Conservation (phyloP, 2,329 filamentous ascomycete genomes). For the Aspergillus udagawae region DNA sequence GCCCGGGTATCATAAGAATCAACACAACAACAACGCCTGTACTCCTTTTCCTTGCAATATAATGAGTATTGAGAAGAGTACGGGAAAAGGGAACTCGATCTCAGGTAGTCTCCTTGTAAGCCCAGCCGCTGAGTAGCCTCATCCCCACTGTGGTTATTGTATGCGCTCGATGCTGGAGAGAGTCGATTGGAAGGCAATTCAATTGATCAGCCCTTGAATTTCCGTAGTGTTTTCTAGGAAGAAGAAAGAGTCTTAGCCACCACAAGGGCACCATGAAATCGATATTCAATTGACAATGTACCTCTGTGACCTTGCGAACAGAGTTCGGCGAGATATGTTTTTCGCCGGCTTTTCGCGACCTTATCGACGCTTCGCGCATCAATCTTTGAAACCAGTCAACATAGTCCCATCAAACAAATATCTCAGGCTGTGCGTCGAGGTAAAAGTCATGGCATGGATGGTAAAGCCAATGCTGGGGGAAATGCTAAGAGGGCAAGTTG, state of each 20-base stretch:
- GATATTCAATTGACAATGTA: constrained; percentile 38
- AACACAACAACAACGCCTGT: constrained; percentile 4
- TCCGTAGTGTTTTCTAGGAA: constrained; percentile 59
- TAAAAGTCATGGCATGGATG: not conserved
- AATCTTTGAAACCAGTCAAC: constrained; percentile 48
- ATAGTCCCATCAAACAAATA: not conserved
- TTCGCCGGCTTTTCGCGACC: constrained; percentile 70
- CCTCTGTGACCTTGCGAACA: constrained; percentile 72
- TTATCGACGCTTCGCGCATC: constrained; percentile 74
- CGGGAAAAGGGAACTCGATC: not conserved
- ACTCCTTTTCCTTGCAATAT: not conserved
- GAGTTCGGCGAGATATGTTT: constrained; percentile 69
- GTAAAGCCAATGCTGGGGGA: not conserved
- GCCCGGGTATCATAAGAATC: constrained; percentile 15
- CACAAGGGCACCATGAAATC: constrained; percentile 1
- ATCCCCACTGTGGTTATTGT: not conserved
- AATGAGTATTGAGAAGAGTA: not conserved
- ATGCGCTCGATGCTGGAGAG: not conserved
- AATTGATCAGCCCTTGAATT: constrained; percentile 60
- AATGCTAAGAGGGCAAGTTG: not conserved
- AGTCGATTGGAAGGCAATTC: not conserved
- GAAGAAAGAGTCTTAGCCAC: constrained; percentile 1
- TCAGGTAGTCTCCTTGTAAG: not conserved
- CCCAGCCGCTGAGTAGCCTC: not conserved
- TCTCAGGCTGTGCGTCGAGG: not conserved